Evolutionary conservation across 2,329 filamentous ascomycete species (phyloP), one percentile per base, ranked within the genome.

Genomic region (Claviceps lovelessii): DNA sequence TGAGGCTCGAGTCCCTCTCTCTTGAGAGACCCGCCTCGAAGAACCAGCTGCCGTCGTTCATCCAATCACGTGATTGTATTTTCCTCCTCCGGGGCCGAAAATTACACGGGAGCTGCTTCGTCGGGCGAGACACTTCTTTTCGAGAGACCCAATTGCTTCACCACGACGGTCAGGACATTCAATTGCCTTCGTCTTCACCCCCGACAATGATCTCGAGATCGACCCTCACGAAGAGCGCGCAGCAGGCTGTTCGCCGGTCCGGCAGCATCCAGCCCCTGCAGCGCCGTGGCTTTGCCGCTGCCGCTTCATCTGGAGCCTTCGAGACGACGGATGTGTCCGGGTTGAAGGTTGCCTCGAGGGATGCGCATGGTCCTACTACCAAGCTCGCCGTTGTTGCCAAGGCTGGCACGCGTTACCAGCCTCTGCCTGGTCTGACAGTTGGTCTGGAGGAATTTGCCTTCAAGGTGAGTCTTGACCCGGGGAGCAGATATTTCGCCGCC

Each of bases 371-470:
- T 60, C 88, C 90, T 62, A 95, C 91, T 58, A 90, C 90, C 58
- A 94, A 89, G 67, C 80, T 98, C 62, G 90, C 90, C 55, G 73
- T 98, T 61, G 88, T 98, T 69, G 83, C 90, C 63, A 95, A 95
- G 79, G 93, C 90, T 60, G 93, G 93, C 67, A 94, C 91, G 60
- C 81, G 93, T 72, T 97, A 91, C 73, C 85, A 98, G 77, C 81
- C 88, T 60, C 79, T 87, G 62, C 93, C 93, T 59, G 93, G 93
- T 61, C 80, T 96, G 71, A 86, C 91, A 60, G 86, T 90, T 68
- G 91, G 86, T 56, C 80, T 98, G 62, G 87, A 93, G 76, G 87
- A 89, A 71, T 98, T 94, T 76, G 91, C 94, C 61, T 98, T 96
- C 83, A 95, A 95, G 88, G 93, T 90, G 56, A 49, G 61, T 39